These are phyloP conservation scores for Protostelium mycophagum DNA, from an alignment of 78 protist genomes.

Conservation along the genomic window DNA sequence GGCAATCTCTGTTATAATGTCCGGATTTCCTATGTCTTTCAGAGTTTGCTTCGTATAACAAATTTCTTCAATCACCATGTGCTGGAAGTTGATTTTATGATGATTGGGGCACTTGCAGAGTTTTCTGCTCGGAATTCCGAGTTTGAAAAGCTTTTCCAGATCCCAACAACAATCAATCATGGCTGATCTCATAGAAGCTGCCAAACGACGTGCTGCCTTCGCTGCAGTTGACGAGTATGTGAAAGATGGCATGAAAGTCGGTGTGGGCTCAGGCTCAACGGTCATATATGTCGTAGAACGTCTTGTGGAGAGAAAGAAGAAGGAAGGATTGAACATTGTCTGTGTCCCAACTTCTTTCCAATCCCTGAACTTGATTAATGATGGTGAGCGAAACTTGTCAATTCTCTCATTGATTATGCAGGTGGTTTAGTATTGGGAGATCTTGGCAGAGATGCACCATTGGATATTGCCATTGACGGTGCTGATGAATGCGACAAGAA, in stretches of 20 bases:
- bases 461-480: constrained; percentile 83
- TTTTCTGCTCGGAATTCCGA: too few relatives aligned
- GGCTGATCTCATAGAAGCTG: constrained; percentile 19
- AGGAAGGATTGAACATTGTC: constrained; percentile 11
- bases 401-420: neutral
- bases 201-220: constrained; percentile 59
- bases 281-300: constrained; percentile 79
- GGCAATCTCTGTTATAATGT: too few relatives aligned
- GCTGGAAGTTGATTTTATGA: too few relatives aligned
- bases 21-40: too few relatives aligned
- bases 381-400: constrained; percentile 7
- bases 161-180: too few relatives aligned
- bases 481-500: constrained; percentile 74
- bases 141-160: too few relatives aligned
- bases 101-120: too few relatives aligned
- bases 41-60: too few relatives aligned
- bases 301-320: constrained; percentile 57
- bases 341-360: constrained; percentile 89
- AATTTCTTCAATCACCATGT: too few relatives aligned
- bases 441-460: constrained; percentile 33
- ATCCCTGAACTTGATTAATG: constrained; percentile 37
- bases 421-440: constrained; percentile 40
- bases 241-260: constrained; percentile 45
- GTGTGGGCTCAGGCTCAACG: constrained; percentile 85
- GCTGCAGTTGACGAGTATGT: constrained; percentile 70